Base-by-base conservation (phyloP, 169 alveolate species). In the Plasmodium fragile region DNA sequence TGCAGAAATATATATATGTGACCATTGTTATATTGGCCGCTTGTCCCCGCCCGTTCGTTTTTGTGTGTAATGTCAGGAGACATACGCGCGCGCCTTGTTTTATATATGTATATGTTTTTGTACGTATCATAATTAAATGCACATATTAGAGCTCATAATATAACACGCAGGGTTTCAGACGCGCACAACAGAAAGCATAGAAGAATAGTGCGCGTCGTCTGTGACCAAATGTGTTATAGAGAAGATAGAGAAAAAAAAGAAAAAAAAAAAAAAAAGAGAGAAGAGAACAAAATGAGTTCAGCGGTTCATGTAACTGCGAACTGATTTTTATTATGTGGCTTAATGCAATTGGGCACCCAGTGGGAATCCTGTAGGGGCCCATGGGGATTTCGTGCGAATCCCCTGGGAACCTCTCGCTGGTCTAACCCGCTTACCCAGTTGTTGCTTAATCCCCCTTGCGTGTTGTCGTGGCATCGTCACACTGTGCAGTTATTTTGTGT, bases 271-370 rank as follows among this genome's bases (percentile, higher is more conserved):
- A 59, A 18, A 18, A 59, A 59, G 4, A 25, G 18, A 59, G n/a
- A 59, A 59, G n/a, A 18, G 5, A 59, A 59, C 2, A 22, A 59
- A 59, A 59, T 13, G 34, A 59, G 34, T 59, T 59, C 73, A 59
- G 73, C 73, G 73, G 73, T 59, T 59, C 11, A 22, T 59, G 5
- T 25, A 59, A 25, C 34, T 59, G 73, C 73, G 34, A 13, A 59
- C 73, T 59, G 73, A 59, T 59, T 59, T 59, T 59, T 59, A 13
- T 59, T 59, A 59, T 59, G 73, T 59, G 73, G 73, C 73, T 59
- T 59, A 59, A 18, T 36, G 34, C 73, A 59, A 59, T 59, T 59
- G 73, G 73, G 73, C 34, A 18, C 3, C 73, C 34, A 45, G 55
- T 45, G 55, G 18, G 55, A 45, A 45, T 45, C 55, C 55, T 18